These are phyloP conservation scores for Hirsutella thompsonii DNA, from an alignment of 2,329 filamentous ascomycete genomes.

Conservation along the genomic window DNA sequence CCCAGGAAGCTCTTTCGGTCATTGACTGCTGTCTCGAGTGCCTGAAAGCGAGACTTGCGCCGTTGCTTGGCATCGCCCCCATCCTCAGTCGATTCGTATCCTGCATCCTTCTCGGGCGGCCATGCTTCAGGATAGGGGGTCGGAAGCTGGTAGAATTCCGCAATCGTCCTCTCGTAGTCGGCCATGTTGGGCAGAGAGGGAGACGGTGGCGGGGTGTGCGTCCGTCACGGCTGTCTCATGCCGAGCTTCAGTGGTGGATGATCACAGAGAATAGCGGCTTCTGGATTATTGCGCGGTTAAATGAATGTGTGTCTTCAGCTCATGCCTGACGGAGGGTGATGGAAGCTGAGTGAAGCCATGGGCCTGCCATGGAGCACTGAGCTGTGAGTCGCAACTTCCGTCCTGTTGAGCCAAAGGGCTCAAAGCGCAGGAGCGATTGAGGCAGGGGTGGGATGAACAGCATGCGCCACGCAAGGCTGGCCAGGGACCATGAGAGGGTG, in stretches of 20 bases:
- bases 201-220: background rate
- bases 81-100: constrained; percentile 50
- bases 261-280: background rate
- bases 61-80: constrained; percentile 33
- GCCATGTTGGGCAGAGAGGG: constrained; percentile 31
- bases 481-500: background rate
- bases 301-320: too few relatives aligned
- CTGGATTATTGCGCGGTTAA: too few relatives aligned
- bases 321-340: background rate
- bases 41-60: constrained; percentile 71
- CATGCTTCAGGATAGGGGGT: constrained; percentile 71
- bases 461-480: constrained; percentile 5
- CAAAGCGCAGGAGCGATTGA: background rate
- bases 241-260: background rate
- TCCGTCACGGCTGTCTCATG: background rate
- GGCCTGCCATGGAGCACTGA: background rate
- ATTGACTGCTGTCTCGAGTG: constrained; percentile 62
- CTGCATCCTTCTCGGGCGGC: constrained; percentile 67
- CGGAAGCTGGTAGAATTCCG: constrained; percentile 81
- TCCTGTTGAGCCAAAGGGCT: background rate
- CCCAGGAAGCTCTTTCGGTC: constrained; percentile 52
- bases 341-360: background rate
- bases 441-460: background rate
- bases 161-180: constrained; percentile 63
- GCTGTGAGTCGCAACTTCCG: background rate